phyloP scores from a whole-genome alignment of 331 rosid species.

The Rhamnella rubrinervis region DNA sequence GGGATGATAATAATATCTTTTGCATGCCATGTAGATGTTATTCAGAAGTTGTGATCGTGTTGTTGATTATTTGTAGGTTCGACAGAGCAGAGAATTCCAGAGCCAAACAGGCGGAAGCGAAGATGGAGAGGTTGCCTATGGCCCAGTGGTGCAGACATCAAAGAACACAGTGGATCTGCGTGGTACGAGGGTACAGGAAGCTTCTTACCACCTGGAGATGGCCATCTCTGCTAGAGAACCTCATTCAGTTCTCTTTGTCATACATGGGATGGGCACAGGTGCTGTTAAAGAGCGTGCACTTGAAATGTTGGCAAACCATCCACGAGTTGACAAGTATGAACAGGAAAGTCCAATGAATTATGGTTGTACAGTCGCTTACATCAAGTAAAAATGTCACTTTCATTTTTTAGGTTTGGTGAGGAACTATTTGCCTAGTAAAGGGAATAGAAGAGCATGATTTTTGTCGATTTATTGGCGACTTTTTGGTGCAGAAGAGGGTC shows the following conservation, averaged over 20 bases:
- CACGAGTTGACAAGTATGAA: constrained; percentile 65
- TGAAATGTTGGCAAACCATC: constrained; percentile 57
- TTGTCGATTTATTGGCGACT: background rate
- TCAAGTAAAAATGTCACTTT: constrained; percentile 41
- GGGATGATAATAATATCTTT: too few species aligned
- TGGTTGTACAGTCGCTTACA: constrained; percentile 90
- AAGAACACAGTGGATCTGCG: constrained; percentile 85
- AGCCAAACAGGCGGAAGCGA: constrained; percentile 28
- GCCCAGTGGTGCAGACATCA: constrained; percentile 72
- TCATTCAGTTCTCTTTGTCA: constrained; percentile 73
- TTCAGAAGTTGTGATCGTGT: constrained; percentile 2
- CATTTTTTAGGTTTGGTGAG: too few species aligned
- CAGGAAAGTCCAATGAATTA: constrained; percentile 77
- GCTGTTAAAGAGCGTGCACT: constrained; percentile 68
- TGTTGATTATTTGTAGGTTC: constrained; percentile 38
- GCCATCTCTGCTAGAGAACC: constrained; percentile 54
- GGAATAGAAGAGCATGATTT: too few species aligned
- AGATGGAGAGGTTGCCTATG: constrained; percentile 47
- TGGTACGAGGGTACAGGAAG: constrained; percentile 85
- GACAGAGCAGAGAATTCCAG: constrained; percentile 31
- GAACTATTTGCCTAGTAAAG: too few species aligned
- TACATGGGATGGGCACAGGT: constrained; percentile 94
- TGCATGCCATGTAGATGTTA: too few species aligned
- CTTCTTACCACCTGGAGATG: constrained; percentile 72
- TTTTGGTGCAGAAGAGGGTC: constrained; percentile 1